phyloP scores from a whole-genome alignment of 768 basidiomycete genomes.

The Macrolepiota fuliginosa region DNA sequence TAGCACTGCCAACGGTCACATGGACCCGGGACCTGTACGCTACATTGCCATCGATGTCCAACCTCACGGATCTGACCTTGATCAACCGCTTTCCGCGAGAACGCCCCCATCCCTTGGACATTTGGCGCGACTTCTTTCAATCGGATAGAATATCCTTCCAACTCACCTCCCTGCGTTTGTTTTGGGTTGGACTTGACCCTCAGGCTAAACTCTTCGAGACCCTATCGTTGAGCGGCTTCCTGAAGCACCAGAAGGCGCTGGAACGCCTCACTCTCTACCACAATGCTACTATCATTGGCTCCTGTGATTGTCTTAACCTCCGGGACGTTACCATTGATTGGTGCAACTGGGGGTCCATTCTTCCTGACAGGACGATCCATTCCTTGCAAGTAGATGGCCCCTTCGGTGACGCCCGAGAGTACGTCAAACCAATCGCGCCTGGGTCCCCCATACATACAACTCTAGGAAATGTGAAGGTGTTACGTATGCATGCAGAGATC shows the following conservation, averaged over 20 bases:
- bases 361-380: not conserved
- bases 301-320: not conserved
- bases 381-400: not conserved
- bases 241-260: not conserved
- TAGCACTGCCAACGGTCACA: not conserved
- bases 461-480: not conserved
- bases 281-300: not conserved
- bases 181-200: not conserved
- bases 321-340: not conserved
- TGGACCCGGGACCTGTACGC: not conserved
- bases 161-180: not conserved
- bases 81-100: not conserved
- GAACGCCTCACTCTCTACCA: not conserved
- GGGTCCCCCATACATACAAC: not conserved
- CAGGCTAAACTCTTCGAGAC: not conserved
- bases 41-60: not conserved
- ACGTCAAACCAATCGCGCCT: not conserved
- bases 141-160: not conserved
- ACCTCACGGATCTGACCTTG: conserved; percentile 5
- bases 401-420: not conserved
- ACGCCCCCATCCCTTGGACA: not conserved
- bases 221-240: not conserved
- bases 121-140: conserved; percentile 4
- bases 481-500: not conserved
- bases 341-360: not conserved